These are phyloP conservation scores for Fusarium newnesense DNA, from an alignment of 2,329 filamentous ascomycete species.

Conservation along the genomic window DNA sequence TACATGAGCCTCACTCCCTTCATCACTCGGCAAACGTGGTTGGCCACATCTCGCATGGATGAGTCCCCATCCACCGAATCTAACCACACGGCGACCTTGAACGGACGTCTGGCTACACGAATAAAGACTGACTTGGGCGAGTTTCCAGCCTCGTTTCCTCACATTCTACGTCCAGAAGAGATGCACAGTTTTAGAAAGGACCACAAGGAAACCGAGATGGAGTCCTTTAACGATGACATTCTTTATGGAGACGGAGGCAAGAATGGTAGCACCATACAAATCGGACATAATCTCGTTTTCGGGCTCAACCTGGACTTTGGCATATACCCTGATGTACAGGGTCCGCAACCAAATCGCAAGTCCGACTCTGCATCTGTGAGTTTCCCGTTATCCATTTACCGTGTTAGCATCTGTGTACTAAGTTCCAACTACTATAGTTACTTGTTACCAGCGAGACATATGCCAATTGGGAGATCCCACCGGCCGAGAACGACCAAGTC, in stretches of 20 bases:
- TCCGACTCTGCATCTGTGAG: background rate
- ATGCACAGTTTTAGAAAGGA: background rate
- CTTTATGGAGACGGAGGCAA: background rate
- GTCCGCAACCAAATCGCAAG: background rate
- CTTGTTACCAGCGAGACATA: background rate
- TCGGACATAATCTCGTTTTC: background rate
- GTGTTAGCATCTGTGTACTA: background rate
- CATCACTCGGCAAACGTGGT: fast-evolving
- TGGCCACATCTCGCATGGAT: background rate
- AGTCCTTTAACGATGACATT: background rate
- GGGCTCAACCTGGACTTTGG: background rate
- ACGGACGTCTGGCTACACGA: background rate
- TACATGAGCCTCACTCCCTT: background rate
- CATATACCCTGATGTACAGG: background rate
- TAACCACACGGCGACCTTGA: background rate
- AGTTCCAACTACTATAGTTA: background rate
- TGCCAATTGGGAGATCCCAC: background rate
- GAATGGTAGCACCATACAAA: background rate
- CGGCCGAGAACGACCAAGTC: background rate
- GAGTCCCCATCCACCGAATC: fast-evolving
- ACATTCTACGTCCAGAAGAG: background rate
- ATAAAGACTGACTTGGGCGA: background rate
- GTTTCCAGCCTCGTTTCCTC: background rate
- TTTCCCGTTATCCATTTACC: background rate
- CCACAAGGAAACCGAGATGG: background rate